Evolutionary conservation across 2,329 filamentous ascomycete genomes (phyloP), one percentile per base, ranked within the genome.

Genomic region (Sporothrix inflata): DNA sequence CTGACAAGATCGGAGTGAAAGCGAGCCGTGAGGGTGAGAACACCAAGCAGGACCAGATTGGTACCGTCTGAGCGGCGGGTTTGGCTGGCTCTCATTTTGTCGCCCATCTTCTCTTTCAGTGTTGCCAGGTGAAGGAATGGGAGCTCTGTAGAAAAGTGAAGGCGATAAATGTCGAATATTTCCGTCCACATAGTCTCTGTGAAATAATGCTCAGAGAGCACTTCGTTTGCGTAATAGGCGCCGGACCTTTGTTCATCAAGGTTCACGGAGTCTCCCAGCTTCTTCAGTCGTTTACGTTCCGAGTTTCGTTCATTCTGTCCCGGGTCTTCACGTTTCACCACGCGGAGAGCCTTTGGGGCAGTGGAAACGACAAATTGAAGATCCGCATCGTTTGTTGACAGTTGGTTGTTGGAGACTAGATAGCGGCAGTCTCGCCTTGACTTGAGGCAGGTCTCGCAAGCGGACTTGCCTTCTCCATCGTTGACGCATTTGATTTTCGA

Each of bases 401-500:
- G 19, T 12, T 38, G 27, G 19, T 42, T 76, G 19, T 78, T 80
- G 30, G 85, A 83, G 42, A 88, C 83, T 9, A 92, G 91, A 79
- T 94, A 94, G 74, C 87, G 87, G 79, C 93, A 96, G 73, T 92
- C 88, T 78, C 92, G 88, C 60, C 90, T 89, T 68, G 88, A 88
- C 73, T 89, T 89, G 78, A 91, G 88, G 79, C 93, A 97, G 14
- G 90, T 89, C 74, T 92, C 89, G 83, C 93, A 97, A 19, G 88
- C 89, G 19, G 89, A 90, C 47, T 69, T 49, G 74, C 88, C 87
- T 72, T 90, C 87, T 73, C 92, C 92, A 76, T 88, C 87, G 81
- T 96, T 96, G 80, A 93, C 89, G 83, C 93, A 97, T 82, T 95
- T 95, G 79, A 95, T 93, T 82, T 96, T 97, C 79, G 92, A 94